phyloP scores from a whole-genome alignment of 768 basidiomycete species.

The Lactifluus echinatus region DNA sequence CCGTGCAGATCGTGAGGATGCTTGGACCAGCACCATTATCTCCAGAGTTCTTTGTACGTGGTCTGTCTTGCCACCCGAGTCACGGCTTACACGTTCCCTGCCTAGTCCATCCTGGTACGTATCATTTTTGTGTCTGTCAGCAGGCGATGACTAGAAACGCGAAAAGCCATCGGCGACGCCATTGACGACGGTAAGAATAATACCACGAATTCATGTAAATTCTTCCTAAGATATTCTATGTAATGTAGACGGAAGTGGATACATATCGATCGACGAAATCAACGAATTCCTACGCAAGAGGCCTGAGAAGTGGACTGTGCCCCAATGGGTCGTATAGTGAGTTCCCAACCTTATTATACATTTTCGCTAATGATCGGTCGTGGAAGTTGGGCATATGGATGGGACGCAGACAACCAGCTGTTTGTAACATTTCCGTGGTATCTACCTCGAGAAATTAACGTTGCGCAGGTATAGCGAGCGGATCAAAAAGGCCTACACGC shows the following conservation, averaged over 20 bases:
- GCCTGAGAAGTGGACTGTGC: conserved; percentile 12
- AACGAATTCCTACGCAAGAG: conserved; percentile 12
- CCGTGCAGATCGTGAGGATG: conserved; percentile 9
- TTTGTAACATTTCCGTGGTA: neutral
- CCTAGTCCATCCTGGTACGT: conserved; percentile 5
- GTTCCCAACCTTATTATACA: neutral
- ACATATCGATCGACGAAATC: conserved; percentile 12
- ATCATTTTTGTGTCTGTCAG: neutral
- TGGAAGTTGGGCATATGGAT: conserved; percentile 16
- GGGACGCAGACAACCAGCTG: conserved; percentile 16
- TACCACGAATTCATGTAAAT: neutral
- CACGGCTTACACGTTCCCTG: neutral
- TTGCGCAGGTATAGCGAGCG: conserved; percentile 1
- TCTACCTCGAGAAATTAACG: neutral
- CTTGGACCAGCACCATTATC: conserved; percentile 8
- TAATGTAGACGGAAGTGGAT: conserved; percentile 10
- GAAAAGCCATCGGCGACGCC: conserved; percentile 15
- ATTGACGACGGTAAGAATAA: conserved; percentile 13
- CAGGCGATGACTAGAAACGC: neutral
- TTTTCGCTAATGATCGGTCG: neutral
- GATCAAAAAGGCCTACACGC: neutral
- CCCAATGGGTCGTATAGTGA: conserved; percentile 15
- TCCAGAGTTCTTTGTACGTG: conserved; percentile 14
- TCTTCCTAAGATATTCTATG: neutral
- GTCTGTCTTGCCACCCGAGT: neutral